Evolutionary conservation across 2,329 filamentous ascomycete species (phyloP).

Genomic region (Xylaria sp.): DNA sequence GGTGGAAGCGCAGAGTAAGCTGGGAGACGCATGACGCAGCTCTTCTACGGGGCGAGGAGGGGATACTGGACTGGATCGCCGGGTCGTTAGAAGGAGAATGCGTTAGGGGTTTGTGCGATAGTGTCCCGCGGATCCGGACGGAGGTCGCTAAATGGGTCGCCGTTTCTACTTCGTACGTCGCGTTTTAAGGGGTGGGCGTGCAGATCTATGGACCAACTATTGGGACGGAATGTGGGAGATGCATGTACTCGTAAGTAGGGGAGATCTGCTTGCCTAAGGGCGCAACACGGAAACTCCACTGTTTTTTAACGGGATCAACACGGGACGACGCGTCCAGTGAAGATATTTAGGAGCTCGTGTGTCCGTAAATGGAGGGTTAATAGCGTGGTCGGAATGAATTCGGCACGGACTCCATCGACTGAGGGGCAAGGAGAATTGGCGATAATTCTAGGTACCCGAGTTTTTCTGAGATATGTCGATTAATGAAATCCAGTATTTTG

Average conservation of each 20-base stretch:
- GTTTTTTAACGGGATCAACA: no score
- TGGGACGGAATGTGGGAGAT: no score
- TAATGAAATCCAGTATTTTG: neutral
- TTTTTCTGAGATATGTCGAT: neutral
- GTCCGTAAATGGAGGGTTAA: no score
- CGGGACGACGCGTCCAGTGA: no score
- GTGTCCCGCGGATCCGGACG: neutral
- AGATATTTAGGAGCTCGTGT: no score
- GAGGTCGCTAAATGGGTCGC: neutral
- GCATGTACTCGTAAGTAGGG: no score
- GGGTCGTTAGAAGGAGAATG: neutral
- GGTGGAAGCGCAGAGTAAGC: constrained; percentile 3
- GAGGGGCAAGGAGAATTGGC: no score
- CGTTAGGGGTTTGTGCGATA: neutral
- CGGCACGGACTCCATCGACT: no score
- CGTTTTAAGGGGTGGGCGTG: neutral
- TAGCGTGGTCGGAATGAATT: no score
- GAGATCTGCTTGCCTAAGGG: no score
- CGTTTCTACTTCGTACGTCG: neutral
- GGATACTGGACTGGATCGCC: neutral
- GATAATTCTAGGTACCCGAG: no score
- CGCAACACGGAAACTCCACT: no score
- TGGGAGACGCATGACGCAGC: constrained; percentile 2
- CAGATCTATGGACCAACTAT: neutral
- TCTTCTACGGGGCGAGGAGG: neutral